Evolutionary conservation across 2,329 filamentous ascomycete species (phyloP), one percentile per base, ranked within the genome.

Genomic region (Cucurbitaria berberidis): DNA sequence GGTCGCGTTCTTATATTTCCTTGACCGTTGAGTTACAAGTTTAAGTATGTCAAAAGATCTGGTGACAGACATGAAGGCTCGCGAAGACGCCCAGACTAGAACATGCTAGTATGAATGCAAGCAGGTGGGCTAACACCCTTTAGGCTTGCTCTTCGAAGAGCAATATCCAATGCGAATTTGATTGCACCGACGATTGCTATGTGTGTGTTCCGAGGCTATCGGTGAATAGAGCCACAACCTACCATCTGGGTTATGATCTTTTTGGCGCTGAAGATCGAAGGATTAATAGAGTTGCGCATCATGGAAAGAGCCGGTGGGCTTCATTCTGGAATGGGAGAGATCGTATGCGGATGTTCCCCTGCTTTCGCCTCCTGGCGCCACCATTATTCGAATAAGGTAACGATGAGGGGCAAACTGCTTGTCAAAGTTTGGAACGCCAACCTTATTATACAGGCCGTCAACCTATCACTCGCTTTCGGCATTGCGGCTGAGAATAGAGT

Each of bases 401-500:
- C 30, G 13, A n/a, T 16, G 15, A 34, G 30, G 15, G 30, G 13
- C 15, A 34, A n/a, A 34, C 15, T 5, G 4, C 30, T 3, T 13
- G 4, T n/a, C 4, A 16, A 16, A 16, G 13, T 34, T 13, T 16
- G 3, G 30, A 34, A n/a, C 30, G 30, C 30, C 13, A 8, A n/a
- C 10, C 13, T 8, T 8, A 34, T 34, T 4, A 16, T 16, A 9
- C 24, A 9, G 30, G 6, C 13, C 11, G 10, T 9, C 10, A 15
- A 42, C 9, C 13, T 42, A 24, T 42, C 40, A 42, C 22, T 29
- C 40, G 8, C 15, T 15, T 42, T 42, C 35, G 42, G 6, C 19
- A 40, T 10, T 18, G 21, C 19, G 30, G 11, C 21, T 22, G 32
- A 21, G 39, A 50, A 43, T 22, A 38, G 32, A 46, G 41, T 54